Evolutionary conservation across 345 rosid species (phyloP), one percentile per base, ranked within the genome.

Genomic region (Sisymbrium irio): DNA sequence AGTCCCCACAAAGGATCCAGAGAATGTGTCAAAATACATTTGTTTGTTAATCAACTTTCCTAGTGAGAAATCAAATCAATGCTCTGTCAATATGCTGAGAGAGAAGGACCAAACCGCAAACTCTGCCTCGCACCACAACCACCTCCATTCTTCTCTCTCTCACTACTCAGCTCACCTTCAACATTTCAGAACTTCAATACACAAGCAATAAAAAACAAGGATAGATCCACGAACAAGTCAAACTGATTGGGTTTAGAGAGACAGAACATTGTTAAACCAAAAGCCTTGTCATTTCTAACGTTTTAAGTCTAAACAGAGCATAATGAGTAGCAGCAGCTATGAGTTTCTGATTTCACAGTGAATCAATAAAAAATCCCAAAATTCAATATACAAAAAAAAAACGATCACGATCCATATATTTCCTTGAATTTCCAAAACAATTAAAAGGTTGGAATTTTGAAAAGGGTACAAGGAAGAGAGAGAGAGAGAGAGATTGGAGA

Each of bases 51-150:
- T 40, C 69, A 62, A 18, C 54, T 28, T 27, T 72, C 62, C 27
- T 30, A 41, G 0, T 64, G 47, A 63, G 47, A 63, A 62, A 54
- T 64, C 46, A 64, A 54, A 54, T 54, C 50, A 59, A 39, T 67
- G 6, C 46, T 25, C 69, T 40, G 22, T 4, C 1, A 5, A 56
- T 9, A 4, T 9, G 39, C 9, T 11, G 37, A n/a, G 22, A 14
- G 37, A 25, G 25, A 51, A 13, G 1, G 25, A 10, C 27, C 30
- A 14, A 59, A 59, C 27, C 4, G 32, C 30, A 14, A 59, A 59
- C 27, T 7, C 30, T 54, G 30, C 32, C 22, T 37, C 11, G 67
- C 22, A 28, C 45, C 64, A 67, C 39, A 30, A 49, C 28, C 44
- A 27, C 13, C 62, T 53, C 10, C 62, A 40, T 39, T 28, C 12